Conservation (phyloP, 139 green algal genomes). For the Chlamydomonas eustigma region DNA sequence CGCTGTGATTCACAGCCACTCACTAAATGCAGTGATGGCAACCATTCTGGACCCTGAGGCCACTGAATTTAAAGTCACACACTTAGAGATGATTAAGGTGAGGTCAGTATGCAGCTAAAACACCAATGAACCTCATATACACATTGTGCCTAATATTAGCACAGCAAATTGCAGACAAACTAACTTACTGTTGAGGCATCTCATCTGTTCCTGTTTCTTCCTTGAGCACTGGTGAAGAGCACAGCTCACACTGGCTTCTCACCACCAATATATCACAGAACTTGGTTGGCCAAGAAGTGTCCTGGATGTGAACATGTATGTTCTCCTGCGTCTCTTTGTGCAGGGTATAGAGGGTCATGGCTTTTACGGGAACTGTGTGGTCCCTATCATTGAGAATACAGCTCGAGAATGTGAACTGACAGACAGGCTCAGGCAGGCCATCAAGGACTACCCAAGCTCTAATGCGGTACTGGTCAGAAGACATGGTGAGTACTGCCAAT, state of each 20-base stretch:
- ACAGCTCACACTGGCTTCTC: too few relatives aligned
- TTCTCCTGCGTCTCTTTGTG: too few relatives aligned
- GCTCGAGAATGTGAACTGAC: conserved; percentile 94
- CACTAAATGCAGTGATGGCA: conserved; percentile 78
- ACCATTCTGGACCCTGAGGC: conserved; percentile 77
- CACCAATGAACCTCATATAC: too few relatives aligned
- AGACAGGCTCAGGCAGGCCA: conserved; percentile 63
- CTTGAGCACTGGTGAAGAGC: too few relatives aligned
- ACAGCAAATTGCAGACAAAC: too few relatives aligned
- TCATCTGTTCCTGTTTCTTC: too few relatives aligned
- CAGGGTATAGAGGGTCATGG: conserved; percentile 83
- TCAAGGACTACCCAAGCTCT: conserved; percentile 18
- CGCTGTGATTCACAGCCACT: conserved; percentile 91
- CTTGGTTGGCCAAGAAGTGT: too few relatives aligned
- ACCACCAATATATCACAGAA: too few relatives aligned
- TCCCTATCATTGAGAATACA: conserved; percentile 98
- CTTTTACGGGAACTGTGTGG: conserved; percentile 78
- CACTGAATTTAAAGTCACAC: conserved; percentile 80
- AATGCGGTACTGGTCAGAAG: conserved; percentile 70
- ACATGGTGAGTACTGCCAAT: conserved; percentile 52
- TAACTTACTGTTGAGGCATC: too few relatives aligned
- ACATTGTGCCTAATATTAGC: too few relatives aligned
- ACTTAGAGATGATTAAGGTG: conserved; percentile 98
- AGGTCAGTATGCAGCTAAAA: too few relatives aligned
- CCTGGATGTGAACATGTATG: too few relatives aligned